phyloP scores from a whole-genome alignment of 768 basidiomycete species.

The Russula vinacea region DNA sequence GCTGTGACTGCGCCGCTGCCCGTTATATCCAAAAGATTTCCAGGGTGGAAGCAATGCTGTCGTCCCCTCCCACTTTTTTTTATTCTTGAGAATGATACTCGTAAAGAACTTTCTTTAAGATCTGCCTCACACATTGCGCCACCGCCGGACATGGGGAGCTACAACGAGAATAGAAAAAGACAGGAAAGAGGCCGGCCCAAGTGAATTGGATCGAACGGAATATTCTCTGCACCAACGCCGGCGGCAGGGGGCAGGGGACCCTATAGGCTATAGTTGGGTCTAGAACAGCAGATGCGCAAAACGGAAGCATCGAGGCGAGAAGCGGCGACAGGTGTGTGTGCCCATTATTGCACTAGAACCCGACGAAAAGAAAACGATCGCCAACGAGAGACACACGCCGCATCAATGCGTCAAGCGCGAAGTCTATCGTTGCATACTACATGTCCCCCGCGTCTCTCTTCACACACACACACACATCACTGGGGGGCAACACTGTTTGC shows the following conservation, averaged over 20 bases:
- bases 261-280: not conserved
- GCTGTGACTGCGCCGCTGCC: not conserved
- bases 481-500: too few relatives aligned
- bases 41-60: not conserved
- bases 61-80: not conserved
- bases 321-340: not conserved
- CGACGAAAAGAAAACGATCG: not conserved
- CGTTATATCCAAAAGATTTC: conserved; percentile 5
- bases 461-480: not conserved
- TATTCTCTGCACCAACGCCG: conserved; percentile 2
- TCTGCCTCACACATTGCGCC: not conserved
- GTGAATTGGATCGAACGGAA: conserved; percentile 8
- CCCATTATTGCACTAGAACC: not conserved
- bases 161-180: not conserved
- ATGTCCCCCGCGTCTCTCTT: not conserved
- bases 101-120: conserved; percentile 13
- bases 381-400: conserved; percentile 1
- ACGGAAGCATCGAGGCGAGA: not conserved
- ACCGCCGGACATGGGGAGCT: not conserved
- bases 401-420: not conserved
- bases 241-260: not conserved
- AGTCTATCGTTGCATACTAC: not conserved
- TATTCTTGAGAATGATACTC: not conserved
- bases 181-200: not conserved
- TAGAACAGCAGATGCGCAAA: not conserved